Evolutionary conservation across 306 rosid genomes (phyloP).

Genomic region (Vachellia pachyceras): DNA sequence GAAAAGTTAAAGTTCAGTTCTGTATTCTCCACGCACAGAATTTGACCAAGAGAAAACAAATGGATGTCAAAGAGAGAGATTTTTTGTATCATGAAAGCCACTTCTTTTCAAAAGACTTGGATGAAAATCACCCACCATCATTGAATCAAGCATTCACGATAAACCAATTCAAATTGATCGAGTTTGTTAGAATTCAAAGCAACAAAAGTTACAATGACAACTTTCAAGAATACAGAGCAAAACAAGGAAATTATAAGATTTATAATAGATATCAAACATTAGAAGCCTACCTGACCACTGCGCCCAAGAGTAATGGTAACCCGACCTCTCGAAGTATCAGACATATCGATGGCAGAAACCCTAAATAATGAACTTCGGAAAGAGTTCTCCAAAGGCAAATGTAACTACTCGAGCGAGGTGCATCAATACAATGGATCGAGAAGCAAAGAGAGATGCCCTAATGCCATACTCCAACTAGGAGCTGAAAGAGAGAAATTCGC

Average conservation of each 20-base stretch:
- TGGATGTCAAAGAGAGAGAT: background rate
- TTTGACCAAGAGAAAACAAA: background rate
- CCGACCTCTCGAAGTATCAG: constrained; percentile 68
- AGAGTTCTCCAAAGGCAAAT: constrained; percentile 17
- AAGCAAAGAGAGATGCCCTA: constrained; percentile 38
- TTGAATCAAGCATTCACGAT: constrained; percentile 28
- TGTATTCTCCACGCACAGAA: background rate
- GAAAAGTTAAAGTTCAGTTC: background rate
- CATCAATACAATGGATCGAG: constrained; percentile 32
- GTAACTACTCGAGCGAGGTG: constrained; percentile 9
- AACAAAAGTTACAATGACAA: constrained; percentile 18
- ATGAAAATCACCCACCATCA: background rate
- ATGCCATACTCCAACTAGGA: constrained; percentile 29
- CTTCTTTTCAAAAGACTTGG: background rate
- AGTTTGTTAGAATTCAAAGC: constrained; percentile 4
- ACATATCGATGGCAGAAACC: constrained; percentile 63
- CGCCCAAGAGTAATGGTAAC: constrained; percentile 95
- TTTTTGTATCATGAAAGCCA: background rate
- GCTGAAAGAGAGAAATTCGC: background rate
- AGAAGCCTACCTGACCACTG: constrained; percentile 71
- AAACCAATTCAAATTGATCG: background rate
- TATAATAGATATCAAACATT: background rate
- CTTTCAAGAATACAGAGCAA: constrained; percentile 13
- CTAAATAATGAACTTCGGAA: constrained; percentile 46
- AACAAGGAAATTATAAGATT: background rate